Base-by-base conservation (phyloP, 441 rosid species). In the Jatropha multifida region DNA sequence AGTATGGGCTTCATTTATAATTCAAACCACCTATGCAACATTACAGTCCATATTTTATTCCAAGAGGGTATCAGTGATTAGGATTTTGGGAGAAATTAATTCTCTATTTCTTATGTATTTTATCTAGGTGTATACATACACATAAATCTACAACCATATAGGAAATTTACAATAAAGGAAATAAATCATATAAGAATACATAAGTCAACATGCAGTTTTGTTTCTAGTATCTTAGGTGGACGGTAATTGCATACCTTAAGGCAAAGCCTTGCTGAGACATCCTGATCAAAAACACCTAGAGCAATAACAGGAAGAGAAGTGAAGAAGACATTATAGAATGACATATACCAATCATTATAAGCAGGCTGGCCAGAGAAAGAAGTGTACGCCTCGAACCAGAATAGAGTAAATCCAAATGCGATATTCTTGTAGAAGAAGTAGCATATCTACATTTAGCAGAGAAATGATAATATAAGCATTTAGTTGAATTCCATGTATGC, bases 381-480 rank as follows among this genome's bases (percentile, higher is more conserved):
- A 66, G 98, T 88, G 78, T 85, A 85, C 18, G 94, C 94, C 87
- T 94, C 98, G 0, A 78, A 94, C 97, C 97, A 94, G 81, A 94
- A 94, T 27, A 94, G 82, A 1, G 98, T 92, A 76, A 94, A 89
- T 20, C 98, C 98, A 4, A 94, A 94, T 5, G 95, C 74, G 51
- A 94, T 83, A 64, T 94, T 94, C 90, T 94, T 92, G 90, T 91
- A 94, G 91, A 94, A 94, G 82, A 94, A 94, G 85, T 94, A 94
- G 71, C 98, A 92, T 72, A 94, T 89, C 98, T 94, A 83, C 87
- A 86, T 60, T 41, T 55, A 77, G 56, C 75, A 56, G 70, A 61
- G 58, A 38, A 38, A 1, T 7, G 44, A 52, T 0, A 59, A 64
- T 68, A n/a, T 65, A 58, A 75, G 62, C 58, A 12, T 58, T 72